Evolutionary conservation across 2,329 filamentous ascomycete genomes (phyloP), one percentile per base, ranked within the genome.

Genomic region (Trichoderma endophyticum): DNA sequence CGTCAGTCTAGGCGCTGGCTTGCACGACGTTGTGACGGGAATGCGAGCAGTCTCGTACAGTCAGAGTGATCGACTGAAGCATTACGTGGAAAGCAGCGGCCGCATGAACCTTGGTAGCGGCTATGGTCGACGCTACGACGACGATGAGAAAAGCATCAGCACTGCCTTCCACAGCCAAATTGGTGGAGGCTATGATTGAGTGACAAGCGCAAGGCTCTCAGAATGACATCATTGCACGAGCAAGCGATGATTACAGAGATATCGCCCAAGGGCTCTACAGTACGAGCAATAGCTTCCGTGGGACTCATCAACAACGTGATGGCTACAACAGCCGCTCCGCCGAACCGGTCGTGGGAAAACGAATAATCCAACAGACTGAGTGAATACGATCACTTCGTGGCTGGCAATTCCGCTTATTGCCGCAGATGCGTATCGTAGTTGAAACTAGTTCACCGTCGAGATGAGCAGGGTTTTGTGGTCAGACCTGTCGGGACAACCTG

Each of bases 161-260:
- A 98, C 96, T 67, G 95, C 95, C 63, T 99, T 98, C 84, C 95
- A 95, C 73, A 98, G 94, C 84, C 96, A 98, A 82, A 90, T 98
- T 76, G 94, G 93, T 74, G 85, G 87, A 24, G 85, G 86, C 73
- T 87, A 86, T 75, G 86, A 87, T 78, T 87, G 85, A 87, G 79
- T 67, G 74, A 71, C 73, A 73, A 73, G 73, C 74, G 15, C 60
- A 43, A 30, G 59, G 60, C 24, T 57, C 3, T 57, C 56, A 43
- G 14, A 57, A 18, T 30, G 32, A 32, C 39, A 28, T 39, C 9
- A 24, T 26, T 75, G 74, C 75, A 77, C 73, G 74, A 77, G 73
- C 76, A 77, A 75, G 75, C 75, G 77, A 78, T 77, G 75, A 75
- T 70, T 73, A 74, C 71, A 73, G 74, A 74, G 77, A 77, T 72